Percentiles rank a stretch among this genome's conserved stretches.
Evolutionary conservation across 1,139 yeast species (phyloP).

Genomic region (Debaryomycetaceae sp.): DNA sequence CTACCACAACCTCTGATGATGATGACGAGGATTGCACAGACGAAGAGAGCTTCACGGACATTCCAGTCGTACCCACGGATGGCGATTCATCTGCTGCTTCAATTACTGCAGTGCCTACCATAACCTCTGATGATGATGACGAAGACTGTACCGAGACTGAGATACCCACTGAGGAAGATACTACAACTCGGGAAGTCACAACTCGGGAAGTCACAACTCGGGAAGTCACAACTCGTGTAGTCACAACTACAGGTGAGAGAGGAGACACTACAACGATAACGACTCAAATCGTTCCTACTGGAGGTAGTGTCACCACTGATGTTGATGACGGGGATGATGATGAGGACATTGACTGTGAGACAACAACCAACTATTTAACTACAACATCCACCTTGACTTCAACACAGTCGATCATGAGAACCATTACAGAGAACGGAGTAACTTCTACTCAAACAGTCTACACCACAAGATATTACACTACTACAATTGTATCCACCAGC

Average conservation of each 20-base stretch:
- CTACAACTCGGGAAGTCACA: background rate
- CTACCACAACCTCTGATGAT: background rate
- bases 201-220: slow-evolving; percentile 1
- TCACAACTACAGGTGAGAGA: background rate
- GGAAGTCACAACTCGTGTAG: slow-evolving; percentile 1
- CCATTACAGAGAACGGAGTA: background rate
- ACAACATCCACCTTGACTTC: slow-evolving; percentile 7
- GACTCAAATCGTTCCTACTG: background rate
- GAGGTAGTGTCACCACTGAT: background rate
- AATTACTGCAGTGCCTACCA: background rate
- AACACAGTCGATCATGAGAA: background rate
- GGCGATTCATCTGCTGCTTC: background rate
- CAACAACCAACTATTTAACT: slow-evolving; percentile 6
- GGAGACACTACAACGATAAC: slow-evolving; percentile 3
- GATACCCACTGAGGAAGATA: slow-evolving; percentile 1
- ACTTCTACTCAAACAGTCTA: background rate
- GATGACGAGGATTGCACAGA: slow-evolving; percentile 1
- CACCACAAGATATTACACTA: background rate
- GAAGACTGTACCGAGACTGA: slow-evolving; percentile 6
- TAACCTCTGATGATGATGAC: background rate
- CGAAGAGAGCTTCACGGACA: background rate
- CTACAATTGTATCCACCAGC: slow-evolving; percentile 1
- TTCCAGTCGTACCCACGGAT: background rate
- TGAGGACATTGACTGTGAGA: slow-evolving; percentile 13
- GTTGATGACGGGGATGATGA: slow-evolving; percentile 8